phyloP scores from a whole-genome alignment of 352 stramenopile species.

The Phytophthora fragariaefolia region DNA sequence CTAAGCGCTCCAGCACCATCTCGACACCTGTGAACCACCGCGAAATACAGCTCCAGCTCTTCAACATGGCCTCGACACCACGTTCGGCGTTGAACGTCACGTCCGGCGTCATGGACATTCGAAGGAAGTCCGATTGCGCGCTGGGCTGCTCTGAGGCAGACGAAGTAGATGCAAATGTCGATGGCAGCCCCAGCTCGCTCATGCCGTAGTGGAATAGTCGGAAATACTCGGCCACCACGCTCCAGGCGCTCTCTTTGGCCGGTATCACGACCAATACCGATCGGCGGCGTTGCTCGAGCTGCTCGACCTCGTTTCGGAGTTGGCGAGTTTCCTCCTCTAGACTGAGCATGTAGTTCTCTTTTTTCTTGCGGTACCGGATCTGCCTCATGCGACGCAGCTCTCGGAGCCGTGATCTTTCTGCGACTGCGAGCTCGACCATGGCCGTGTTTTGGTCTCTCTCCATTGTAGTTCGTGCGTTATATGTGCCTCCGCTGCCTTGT shows the following conservation, averaged over 20 bases:
- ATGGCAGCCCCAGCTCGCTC: neutral
- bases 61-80: slow-evolving; percentile 14
- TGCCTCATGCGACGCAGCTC: neutral
- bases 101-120: slow-evolving; percentile 4
- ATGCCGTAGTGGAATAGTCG: neutral
- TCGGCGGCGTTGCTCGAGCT: neutral
- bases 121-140: slow-evolving; percentile 15
- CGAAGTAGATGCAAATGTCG: neutral
- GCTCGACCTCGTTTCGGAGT: neutral
- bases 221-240: neutral
- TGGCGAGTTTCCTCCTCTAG: neutral
- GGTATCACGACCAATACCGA: neutral
- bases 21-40: slow-evolving; percentile 18
- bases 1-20: slow-evolving; percentile 12
- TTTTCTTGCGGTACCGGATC: slow-evolving; percentile 7
- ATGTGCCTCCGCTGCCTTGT: neutral
- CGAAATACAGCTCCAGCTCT: slow-evolving; percentile 20
- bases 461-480: neutral
- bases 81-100: slow-evolving; percentile 17
- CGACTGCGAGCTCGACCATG: neutral
- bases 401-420: neutral
- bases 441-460: neutral
- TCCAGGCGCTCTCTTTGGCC: neutral
- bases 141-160: neutral
- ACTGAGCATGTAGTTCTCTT: slow-evolving; percentile 2